Base-by-base conservation (phyloP, 2,329 filamentous ascomycete species). In the Aspergillus melleus region DNA sequence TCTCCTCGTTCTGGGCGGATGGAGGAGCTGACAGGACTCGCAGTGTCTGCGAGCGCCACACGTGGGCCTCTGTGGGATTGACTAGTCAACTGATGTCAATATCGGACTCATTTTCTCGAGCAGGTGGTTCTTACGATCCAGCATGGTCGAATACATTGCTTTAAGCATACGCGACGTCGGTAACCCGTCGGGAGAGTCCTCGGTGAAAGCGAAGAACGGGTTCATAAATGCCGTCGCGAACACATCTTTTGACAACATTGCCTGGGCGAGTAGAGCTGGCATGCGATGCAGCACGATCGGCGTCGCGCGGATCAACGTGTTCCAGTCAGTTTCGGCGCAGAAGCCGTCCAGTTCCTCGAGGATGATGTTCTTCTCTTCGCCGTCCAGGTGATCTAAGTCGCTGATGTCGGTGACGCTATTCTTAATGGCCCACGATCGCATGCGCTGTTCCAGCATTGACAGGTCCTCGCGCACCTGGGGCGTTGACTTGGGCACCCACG, bases 11-110 rank as follows among this genome's bases (percentile, higher is more conserved):
- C 24, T 46, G 55, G 36, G 55, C 29, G 10, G 46, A 42, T 14
- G 61, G 50, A 19, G 54, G 20, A 24, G 58, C 55, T n/a, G 57
- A 55, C 9, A 68, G 49, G 22, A 66, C 55, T 24, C 60, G 59
- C 6, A 69, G 30, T 14, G 58, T 65, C 26, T 68, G 64, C 6
- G 67, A 63, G 10, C 66, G 62, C 67, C 67, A 69, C 36, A 58
- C 55, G 30, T 69, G 64, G 11, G 64, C 65, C 50, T 63, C 57
- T 42, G 44, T 36, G 11, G 49, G 49, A 53, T 67, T 49, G 26
- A 62, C 66, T 67, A 57, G 32, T 12, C 11, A 36, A 26, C 9
- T 30, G 12, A 16, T 1, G 51, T 59, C 29, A 39, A 54, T 10
- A 49, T 9, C 8, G 47, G 4, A 3, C 2, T 11, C 6, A 2